These are phyloP conservation scores for Combretum micranthum DNA, from an alignment of 345 rosid species.

Conservation along the genomic window DNA sequence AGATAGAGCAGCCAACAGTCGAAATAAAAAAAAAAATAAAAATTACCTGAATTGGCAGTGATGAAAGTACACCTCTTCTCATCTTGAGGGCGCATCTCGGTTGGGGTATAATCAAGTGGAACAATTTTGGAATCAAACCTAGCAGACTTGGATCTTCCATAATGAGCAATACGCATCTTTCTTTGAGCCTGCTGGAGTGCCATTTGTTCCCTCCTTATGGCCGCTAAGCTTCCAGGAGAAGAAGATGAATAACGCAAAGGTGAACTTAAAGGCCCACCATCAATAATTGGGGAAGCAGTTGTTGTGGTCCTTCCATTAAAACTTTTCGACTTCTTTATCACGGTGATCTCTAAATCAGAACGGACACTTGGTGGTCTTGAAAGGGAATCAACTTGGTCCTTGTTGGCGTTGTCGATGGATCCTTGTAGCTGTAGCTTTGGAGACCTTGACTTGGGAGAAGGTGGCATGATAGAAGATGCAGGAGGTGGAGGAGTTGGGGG, in stretches of 20 bases:
- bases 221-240: conserved; percentile 58
- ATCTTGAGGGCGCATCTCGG: conserved; percentile 7
- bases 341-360: conserved; percentile 10
- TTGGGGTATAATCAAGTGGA: conserved; percentile 17
- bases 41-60: conserved; percentile 49
- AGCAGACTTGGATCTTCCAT: conserved; percentile 57
- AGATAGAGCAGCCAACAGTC: background rate
- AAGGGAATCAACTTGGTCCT: conserved; percentile 23
- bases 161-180: conserved; percentile 59
- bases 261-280: conserved; percentile 6
- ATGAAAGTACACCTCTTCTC: conserved; percentile 49
- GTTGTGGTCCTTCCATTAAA: conserved; percentile 23
- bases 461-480: background rate
- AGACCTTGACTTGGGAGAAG: background rate
- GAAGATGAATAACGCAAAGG: conserved; percentile 20
- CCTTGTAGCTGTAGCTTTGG: background rate
- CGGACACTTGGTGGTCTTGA: conserved; percentile 20
- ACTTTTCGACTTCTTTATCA: conserved; percentile 52
- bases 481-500: background rate
- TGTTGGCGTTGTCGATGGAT: background rate
- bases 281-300: conserved; percentile 1
- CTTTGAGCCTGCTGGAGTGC: conserved; percentile 53
- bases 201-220: conserved; percentile 55
- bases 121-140: conserved; percentile 29
- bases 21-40: background rate